Base-by-base conservation (phyloP, 129 eudicot genomes). In the Lactuca saligna region DNA sequence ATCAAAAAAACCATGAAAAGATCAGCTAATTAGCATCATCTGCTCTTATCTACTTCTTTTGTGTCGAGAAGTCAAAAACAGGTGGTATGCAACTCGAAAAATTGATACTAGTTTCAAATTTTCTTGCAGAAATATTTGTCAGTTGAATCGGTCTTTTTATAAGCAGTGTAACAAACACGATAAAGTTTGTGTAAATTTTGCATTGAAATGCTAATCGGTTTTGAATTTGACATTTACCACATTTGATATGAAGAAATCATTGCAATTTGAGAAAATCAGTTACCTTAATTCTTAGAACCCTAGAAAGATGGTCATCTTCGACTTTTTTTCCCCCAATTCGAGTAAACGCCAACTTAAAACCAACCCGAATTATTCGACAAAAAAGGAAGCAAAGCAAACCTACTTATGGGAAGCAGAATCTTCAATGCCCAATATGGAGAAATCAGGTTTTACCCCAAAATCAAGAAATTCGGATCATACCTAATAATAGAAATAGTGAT, bases 241-340 rank as follows among this genome's bases (percentile, higher is more conserved):
- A 14, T 62, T 53, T 55, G 35, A 63, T 34, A 15, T 15, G 31
- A 39, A 56, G 25, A 63, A 35, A 17, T 41, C 6, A 61, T 53
- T 61, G 56, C 3, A 76, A 53, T 50, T 61, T 13, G 31, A 29
- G n/a, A 41, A 69, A 16, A 63, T 10, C 64, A 69, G 17, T 1
- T 4, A 7, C 49, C 64, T 44, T 35, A 54, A 61, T 39, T 62
- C 65, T 13, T 20, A 71, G 12, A 50, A 25, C 68, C 80, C 57
- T 42, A 31, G 31, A 35, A 35, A 61, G 29, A 53, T 0, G 15
- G 4, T n/a, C 37, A 14, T 34, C 41, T n/a, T 58, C 57, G 60
- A 61, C 15, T 55, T 53, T 12, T 12, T 32, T 68, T 61, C 44
- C 80, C 65, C 80, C 75, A 68, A 76, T 50, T 76, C 33, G 51